Conservation (phyloP, 192 early-diverging fungal species). For the Rhizoclosmatium globosum region DNA sequence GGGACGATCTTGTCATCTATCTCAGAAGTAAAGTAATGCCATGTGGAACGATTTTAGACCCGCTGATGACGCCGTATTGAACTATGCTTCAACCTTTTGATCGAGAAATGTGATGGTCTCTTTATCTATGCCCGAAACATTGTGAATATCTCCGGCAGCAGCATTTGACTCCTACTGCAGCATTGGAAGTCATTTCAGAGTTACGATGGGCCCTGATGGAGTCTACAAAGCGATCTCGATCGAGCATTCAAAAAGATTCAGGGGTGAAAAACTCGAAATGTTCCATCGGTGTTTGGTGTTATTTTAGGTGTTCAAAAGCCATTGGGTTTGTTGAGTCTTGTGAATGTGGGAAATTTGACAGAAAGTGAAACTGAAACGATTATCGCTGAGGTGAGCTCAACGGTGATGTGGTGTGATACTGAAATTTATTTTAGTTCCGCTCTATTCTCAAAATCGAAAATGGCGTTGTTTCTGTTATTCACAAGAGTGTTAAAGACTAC, state of each 20-base stretch:
- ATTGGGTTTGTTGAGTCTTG: slow-evolving; percentile 9
- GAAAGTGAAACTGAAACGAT: slow-evolving; percentile 13
- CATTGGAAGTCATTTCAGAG: neutral
- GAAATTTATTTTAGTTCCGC: neutral
- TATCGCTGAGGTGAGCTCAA: slow-evolving; percentile 1
- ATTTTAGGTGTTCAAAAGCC: slow-evolving; percentile 22
- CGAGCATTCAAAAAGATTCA: neutral
- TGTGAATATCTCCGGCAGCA: no score
- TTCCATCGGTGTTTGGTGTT: slow-evolving; percentile 10
- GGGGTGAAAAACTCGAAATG: neutral
- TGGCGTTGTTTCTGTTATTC: slow-evolving; percentile 1
- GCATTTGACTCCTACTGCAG: no score
- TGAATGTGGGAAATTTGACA: neutral
- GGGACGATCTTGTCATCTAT: slow-evolving; percentile 4
- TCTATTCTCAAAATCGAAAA: slow-evolving; percentile 21
- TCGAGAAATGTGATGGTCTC: no score
- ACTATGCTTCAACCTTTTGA: no score
- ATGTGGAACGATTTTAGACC: neutral
- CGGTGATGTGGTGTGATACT: no score
- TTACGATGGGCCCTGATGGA: slow-evolving; percentile 5
- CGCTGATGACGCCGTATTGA: no score
- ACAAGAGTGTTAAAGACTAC: slow-evolving; percentile 25
- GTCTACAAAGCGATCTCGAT: slow-evolving; percentile 1
- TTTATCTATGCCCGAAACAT: no score
- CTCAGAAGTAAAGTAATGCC: neutral